Evolutionary conservation across 2,329 filamentous ascomycete species (phyloP), one percentile per base, ranked within the genome.

Genomic region (Hypomyces rosellus): DNA sequence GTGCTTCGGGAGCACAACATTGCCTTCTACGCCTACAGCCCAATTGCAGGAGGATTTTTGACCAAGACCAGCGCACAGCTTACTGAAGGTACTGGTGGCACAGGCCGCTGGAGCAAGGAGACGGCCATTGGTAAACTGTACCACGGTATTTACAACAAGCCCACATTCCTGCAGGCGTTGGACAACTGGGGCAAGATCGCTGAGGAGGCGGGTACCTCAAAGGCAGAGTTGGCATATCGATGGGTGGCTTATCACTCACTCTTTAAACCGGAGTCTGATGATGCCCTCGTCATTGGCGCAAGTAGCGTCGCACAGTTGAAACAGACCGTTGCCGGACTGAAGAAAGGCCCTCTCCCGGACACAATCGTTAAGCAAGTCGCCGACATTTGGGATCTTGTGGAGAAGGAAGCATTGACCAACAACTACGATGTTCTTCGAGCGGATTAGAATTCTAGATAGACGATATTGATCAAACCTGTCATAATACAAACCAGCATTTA

Each of bases 21-120:
- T 5, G 53, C 65, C 0, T 73, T 73, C 46, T 68, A 67, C 48
- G 69, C 64, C 0, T 74, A 68, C 48, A 67, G 63, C 7, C 66
- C 68, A 1, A 59, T 66, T n/a, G 67, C 63, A 0, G 66, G 63
- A 14, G 67, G 67, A 2, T 68, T 69, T 48, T 54, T 69, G 14
- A 20, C 48, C 16, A 50, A 53, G 34, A 30, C 48, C 14, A 20
- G 13, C 2, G 46, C 22, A 20, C 45, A 52, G 22, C 36, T 52
- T 7, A 11, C 5, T 16, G 15, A 45, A 14, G 39, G 18, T 12
- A 34, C 14, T 20, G 41, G 50, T 22, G 34, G 30, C n/a, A 41
- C 43, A 20, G 46, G 50, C 12, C 41, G 46, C 20, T 52, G 39
- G 34, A 30, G 14, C 46, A 39, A 47, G 14, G n/a, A 40, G 22